Evolutionary conservation across 1,284 basidiomycete species (phyloP).

Genomic region (Lentinula novae-zelandiae): DNA sequence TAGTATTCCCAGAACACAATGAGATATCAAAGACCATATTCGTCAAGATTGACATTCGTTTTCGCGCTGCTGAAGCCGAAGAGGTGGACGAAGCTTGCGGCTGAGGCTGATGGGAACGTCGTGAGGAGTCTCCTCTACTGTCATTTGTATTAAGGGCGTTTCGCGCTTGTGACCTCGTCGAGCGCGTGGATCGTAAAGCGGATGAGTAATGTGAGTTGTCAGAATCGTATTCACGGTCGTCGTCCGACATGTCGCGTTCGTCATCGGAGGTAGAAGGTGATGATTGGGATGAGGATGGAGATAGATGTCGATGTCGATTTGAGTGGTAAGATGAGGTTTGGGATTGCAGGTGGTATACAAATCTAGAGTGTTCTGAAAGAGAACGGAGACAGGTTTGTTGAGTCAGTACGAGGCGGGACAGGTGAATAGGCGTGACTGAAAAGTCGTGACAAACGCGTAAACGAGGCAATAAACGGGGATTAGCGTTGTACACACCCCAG

Average conservation of each 20-base stretch:
- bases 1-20: neutral
- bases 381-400: conserved; percentile 17
- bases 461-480: too few species aligned
- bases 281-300: neutral
- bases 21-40: neutral
- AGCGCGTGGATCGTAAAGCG: neutral
- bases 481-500: too few species aligned
- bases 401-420: neutral
- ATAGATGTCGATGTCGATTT: neutral
- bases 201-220: neutral
- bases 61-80: neutral
- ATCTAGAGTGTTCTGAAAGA: conserved; percentile 20
- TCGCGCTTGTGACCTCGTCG: neutral
- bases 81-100: neutral
- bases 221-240: neutral
- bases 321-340: neutral
- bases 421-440: too few species aligned
- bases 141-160: neutral
- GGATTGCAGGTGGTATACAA: conserved; percentile 18
- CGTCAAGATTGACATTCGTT: neutral
- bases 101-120: neutral
- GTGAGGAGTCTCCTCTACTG: neutral
- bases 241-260: neutral
- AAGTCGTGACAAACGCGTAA: too few species aligned
- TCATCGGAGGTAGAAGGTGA: neutral